phyloP scores from a whole-genome alignment of 768 basidiomycete species.

The Leccinum boreale region DNA sequence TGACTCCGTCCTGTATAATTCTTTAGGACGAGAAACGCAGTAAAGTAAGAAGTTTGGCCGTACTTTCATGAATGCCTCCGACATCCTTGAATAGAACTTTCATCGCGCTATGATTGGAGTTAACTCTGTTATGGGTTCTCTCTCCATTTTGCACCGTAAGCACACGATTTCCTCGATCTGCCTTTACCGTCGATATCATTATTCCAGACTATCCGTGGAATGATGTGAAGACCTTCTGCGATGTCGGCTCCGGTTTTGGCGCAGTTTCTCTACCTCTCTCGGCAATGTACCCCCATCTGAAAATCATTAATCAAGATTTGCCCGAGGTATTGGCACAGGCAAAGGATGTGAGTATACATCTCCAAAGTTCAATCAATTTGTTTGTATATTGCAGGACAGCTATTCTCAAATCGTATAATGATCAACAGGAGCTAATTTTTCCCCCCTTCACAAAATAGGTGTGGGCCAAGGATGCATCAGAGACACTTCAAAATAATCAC shows the following conservation, averaged over 20 bases:
- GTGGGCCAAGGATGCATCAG: neutral
- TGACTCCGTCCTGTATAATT: neutral
- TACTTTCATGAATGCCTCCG: neutral
- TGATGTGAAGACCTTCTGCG: constrained; percentile 23
- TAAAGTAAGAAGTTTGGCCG: constrained; percentile 2
- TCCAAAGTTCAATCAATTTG: neutral
- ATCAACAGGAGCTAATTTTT: neutral
- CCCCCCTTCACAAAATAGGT: neutral
- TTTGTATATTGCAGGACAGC: neutral
- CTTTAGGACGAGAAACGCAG: constrained; percentile 10
- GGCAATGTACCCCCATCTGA: constrained; percentile 24
- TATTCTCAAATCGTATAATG: neutral
- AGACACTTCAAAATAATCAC: neutral
- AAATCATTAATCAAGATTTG: constrained; percentile 27
- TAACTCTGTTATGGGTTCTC: constrained; percentile 19
- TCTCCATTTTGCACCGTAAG: constrained; percentile 24
- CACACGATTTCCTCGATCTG: neutral
- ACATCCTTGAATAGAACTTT: constrained; percentile 15
- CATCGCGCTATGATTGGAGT: constrained; percentile 24
- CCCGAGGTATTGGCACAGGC: constrained; percentile 24
- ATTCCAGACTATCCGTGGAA: constrained; percentile 25
- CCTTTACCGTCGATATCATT: neutral
- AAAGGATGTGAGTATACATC: constrained; percentile 11
- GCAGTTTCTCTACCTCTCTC: constrained; percentile 25
- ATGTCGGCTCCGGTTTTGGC: constrained; percentile 30